Evolutionary conservation across 441 rosid species (phyloP).

Genomic region (Omphalea diandra): DNA sequence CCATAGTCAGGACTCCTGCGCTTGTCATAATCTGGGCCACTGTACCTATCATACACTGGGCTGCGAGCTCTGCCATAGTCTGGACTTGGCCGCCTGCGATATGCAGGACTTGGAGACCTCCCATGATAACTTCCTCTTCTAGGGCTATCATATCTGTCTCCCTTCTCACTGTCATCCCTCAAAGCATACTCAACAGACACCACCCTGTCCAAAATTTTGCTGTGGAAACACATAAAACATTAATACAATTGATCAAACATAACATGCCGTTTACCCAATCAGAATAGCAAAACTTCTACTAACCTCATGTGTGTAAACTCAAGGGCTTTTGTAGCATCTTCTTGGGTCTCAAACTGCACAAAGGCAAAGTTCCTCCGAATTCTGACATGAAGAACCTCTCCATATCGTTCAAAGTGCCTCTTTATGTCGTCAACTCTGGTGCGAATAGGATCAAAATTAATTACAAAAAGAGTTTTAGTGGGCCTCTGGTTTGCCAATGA

Average conservation of each 20-base stretch:
- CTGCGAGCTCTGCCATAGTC: constrained; percentile 65
- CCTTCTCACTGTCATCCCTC: constrained; percentile 76
- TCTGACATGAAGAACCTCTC: constrained; percentile 66
- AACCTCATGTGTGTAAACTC: constrained; percentile 80
- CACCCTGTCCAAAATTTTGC: constrained; percentile 75
- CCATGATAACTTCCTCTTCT: constrained; percentile 49
- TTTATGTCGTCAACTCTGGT: constrained; percentile 68
- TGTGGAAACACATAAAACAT: constrained; percentile 24
- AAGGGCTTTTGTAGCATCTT: constrained; percentile 78
- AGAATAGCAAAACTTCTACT: not conserved
- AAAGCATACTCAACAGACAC: constrained; percentile 91
- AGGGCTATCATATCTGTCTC: constrained; percentile 52
- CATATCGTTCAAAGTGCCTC: constrained; percentile 77
- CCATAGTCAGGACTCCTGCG: constrained; percentile 54
- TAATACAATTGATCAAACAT: not conserved
- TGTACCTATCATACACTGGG: constrained; percentile 53
- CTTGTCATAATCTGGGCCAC: constrained; percentile 44
- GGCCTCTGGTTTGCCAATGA: constrained; percentile 58
- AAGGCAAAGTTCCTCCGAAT: constrained; percentile 79
- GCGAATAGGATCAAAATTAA: constrained; percentile 73
- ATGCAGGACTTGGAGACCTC: constrained; percentile 61
- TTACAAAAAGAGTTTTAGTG: constrained; percentile 82
- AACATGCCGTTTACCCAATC: not conserved
- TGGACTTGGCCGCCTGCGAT: constrained; percentile 62
- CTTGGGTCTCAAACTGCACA: constrained; percentile 78